Conservation (phyloP, 2,329 filamentous ascomycete species). For the Beauveria scarabaeidicola region DNA sequence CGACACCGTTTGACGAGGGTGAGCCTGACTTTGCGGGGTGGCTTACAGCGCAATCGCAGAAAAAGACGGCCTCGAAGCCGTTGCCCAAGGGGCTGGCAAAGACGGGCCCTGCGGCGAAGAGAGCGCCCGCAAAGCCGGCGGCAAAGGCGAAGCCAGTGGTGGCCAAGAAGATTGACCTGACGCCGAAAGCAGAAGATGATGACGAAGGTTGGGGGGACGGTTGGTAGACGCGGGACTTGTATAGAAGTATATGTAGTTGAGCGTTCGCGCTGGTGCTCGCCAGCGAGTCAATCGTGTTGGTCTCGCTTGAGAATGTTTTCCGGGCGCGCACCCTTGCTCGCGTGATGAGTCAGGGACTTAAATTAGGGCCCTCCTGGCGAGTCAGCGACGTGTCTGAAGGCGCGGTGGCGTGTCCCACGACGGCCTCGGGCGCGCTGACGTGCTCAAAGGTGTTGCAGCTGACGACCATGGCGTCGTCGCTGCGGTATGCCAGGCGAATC, state of each 20-base stretch:
- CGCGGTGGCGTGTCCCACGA: too few species aligned
- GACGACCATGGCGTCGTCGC: too few species aligned
- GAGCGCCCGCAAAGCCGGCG: constrained; percentile 27
- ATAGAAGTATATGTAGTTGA: background rate
- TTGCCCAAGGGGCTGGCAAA: constrained; percentile 80
- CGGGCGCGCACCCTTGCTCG: too few species aligned
- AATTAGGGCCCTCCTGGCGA: too few species aligned
- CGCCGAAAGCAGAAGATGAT: constrained; percentile 53
- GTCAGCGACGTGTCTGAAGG: too few species aligned
- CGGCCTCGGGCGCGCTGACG: too few species aligned
- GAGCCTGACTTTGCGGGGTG: constrained; percentile 96
- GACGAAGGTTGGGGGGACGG: constrained; percentile 61
- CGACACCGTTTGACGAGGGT: constrained; percentile 65
- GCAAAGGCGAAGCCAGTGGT: constrained; percentile 36
- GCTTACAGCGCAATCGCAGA: constrained; percentile 75
- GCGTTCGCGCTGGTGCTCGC: too few species aligned
- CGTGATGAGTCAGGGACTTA: too few species aligned
- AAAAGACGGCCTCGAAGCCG: constrained; percentile 58
- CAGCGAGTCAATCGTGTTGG: too few species aligned
- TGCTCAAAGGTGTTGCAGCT: too few species aligned
- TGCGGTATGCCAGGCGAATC: too few species aligned
- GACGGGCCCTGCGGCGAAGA: constrained; percentile 33
- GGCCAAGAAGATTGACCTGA: constrained; percentile 61
- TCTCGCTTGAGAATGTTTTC: too few species aligned
- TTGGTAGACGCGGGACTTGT: constrained; percentile 35